A percentile compares a stretch with the other conserved stretches of the same genome.
Evolutionary conservation across 306 rosid genomes (phyloP).

Genomic region (Gleditsia sinensis): DNA sequence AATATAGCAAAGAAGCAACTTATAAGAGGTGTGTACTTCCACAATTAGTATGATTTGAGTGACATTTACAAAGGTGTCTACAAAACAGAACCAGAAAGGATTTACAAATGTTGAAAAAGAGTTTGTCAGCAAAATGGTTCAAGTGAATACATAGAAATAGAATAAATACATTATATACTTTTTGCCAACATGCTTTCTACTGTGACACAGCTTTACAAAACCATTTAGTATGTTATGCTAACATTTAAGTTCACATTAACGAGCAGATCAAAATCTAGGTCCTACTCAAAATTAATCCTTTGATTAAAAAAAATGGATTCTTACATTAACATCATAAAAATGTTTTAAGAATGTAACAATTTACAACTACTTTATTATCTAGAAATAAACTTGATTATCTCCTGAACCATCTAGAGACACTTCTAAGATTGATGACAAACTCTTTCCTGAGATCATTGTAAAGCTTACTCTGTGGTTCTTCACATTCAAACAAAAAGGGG

Average conservation of each 20-base stretch:
- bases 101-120: background rate
- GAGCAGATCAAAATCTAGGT: background rate
- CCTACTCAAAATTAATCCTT: background rate
- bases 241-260: background rate
- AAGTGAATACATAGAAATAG: background rate
- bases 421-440: background rate
- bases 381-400: background rate
- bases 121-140: background rate
- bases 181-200: background rate
- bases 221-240: conserved; percentile 3
- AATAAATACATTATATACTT: background rate
- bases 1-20: background rate
- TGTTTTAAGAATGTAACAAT: background rate
- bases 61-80: background rate
- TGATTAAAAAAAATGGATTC: background rate
- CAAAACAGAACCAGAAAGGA: background rate
- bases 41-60: background rate
- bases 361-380: background rate
- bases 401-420: background rate
- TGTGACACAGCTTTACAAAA: background rate
- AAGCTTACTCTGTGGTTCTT: background rate
- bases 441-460: background rate
- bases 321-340: background rate
- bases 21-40: background rate
- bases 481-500: background rate